These are phyloP conservation scores for Boletus mariae DNA, from an alignment of 1,284 basidiomycete genomes.

Conservation along the genomic window DNA sequence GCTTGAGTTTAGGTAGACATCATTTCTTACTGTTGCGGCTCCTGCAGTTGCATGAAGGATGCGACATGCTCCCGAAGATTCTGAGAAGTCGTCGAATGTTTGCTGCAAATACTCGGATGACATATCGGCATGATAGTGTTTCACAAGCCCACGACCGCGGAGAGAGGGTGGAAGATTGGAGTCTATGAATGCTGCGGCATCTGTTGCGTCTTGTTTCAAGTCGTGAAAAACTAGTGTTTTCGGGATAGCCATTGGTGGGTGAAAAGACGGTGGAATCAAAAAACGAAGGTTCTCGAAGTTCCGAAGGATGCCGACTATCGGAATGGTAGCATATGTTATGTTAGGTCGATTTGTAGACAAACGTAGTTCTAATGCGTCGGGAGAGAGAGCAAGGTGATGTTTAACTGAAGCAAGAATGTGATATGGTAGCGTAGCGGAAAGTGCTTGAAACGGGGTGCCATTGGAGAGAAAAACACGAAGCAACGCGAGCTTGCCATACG, in stretches of 20 bases:
- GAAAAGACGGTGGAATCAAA: background rate
- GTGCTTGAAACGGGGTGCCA: slow-evolving; percentile 1
- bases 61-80: too few relatives aligned
- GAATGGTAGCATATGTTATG: background rate
- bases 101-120: too few relatives aligned
- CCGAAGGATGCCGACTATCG: background rate
- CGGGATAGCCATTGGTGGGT: background rate
- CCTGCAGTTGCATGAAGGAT: too few relatives aligned
- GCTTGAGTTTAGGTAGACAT: too few relatives aligned
- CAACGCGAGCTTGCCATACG: background rate
- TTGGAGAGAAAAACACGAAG: background rate
- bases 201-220: background rate
- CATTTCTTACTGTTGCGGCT: too few relatives aligned
- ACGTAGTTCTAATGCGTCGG: background rate
- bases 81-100: too few relatives aligned
- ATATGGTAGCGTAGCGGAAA: background rate
- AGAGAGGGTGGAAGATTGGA: too few relatives aligned
- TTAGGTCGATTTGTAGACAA: background rate
- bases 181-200: too few relatives aligned
- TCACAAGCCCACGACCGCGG: too few relatives aligned
- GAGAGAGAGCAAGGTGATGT: background rate
- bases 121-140: too few relatives aligned
- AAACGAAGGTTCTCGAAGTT: background rate
- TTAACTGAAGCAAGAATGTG: background rate
- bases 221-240: background rate